These are phyloP conservation scores for Hysterangium stoloniferum DNA, from an alignment of 768 basidiomycete genomes.

Conservation along the genomic window DNA sequence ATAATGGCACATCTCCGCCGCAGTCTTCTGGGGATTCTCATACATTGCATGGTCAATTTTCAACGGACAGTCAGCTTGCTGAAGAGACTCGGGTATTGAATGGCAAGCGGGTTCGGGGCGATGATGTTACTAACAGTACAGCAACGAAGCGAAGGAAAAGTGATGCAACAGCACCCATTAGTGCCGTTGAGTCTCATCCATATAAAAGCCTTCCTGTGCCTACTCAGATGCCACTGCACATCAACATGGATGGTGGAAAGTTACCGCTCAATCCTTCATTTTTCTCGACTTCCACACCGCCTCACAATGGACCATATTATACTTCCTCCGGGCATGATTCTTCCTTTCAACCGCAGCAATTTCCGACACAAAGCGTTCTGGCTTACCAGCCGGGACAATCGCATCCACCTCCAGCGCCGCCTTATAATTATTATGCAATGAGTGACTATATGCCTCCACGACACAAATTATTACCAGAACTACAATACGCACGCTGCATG, in stretches of 20 bases:
- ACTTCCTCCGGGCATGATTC: neutral
- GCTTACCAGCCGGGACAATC: slow-evolving; percentile 19
- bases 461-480: slow-evolving; percentile 44
- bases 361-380: too few relatives aligned
- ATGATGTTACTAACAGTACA: neutral
- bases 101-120: slow-evolving; percentile 29
- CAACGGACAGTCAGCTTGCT: slow-evolving; percentile 22
- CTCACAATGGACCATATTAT: neutral
- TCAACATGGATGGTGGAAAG: neutral
- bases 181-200: neutral
- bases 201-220: neutral
- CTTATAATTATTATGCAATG: neutral
- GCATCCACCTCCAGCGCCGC: neutral
- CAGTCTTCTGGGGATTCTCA: slow-evolving; percentile 25
- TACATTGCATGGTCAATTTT: slow-evolving; percentile 24
- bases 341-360: slow-evolving; percentile 1
- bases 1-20: slow-evolving; percentile 18
- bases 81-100: slow-evolving; percentile 18
- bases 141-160: slow-evolving; percentile 1
- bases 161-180: neutral
- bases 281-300: neutral
- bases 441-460: neutral
- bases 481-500: slow-evolving; percentile 80
- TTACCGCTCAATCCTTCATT: slow-evolving; percentile 5
- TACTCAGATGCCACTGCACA: slow-evolving; percentile 1